These are phyloP conservation scores for Trichoderma gracile DNA, from an alignment of 2,329 filamentous ascomycete genomes.

Conservation along the genomic window DNA sequence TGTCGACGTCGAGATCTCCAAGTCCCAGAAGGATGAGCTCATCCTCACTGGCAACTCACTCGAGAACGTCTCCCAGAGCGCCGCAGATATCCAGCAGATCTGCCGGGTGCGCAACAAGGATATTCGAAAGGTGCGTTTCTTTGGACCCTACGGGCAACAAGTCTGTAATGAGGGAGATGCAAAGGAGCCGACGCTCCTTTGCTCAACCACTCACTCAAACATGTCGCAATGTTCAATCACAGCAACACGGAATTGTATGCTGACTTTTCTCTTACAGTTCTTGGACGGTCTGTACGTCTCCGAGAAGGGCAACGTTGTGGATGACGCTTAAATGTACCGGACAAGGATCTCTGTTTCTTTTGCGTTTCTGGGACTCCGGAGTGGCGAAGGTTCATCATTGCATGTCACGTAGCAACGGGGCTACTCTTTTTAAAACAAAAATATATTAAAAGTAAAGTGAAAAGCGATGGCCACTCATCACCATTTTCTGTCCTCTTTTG, in stretches of 20 bases:
- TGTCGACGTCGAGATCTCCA: conserved; percentile 86
- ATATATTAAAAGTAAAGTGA: conserved; percentile 41
- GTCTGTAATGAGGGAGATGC: not conserved
- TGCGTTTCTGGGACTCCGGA: conserved; percentile 64
- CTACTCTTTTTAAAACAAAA: conserved; percentile 39
- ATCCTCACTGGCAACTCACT: conserved; percentile 90
- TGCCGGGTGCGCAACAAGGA: conserved; percentile 99
- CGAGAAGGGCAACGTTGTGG: conserved; percentile 93
- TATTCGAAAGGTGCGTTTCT: conserved; percentile 85
- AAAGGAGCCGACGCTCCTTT: too few relatives aligned
- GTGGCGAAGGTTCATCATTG: conserved; percentile 63
- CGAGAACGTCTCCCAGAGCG: conserved; percentile 95
- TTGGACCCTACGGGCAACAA: not conserved
- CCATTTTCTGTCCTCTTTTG: not conserved
- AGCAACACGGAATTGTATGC: not conserved
- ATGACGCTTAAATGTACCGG: conserved; percentile 55
- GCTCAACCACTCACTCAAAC: not conserved
- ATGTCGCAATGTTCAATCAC: too few relatives aligned
- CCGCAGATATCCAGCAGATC: conserved; percentile 99
- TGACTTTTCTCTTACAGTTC: conserved; percentile 63
- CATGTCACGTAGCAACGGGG: conserved; percentile 59
- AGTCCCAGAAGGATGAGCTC: conserved; percentile 97
- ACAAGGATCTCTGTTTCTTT: conserved; percentile 52
- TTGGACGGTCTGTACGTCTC: conserved; percentile 99
- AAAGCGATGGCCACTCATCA: conserved; percentile 18